phyloP scores from a whole-genome alignment of 2,329 filamentous ascomycete genomes.

The Bisporella sp. region DNA sequence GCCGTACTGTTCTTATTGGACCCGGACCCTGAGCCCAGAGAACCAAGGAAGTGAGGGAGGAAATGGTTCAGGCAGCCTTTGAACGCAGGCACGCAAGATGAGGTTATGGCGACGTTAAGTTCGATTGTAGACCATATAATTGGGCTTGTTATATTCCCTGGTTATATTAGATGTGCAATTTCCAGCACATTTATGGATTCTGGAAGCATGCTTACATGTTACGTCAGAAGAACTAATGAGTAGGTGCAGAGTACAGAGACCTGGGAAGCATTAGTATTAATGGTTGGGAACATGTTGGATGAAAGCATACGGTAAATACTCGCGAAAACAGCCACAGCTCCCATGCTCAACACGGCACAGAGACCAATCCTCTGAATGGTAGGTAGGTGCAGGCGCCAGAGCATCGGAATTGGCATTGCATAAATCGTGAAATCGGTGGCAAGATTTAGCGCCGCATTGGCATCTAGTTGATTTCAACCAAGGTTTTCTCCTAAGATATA shows the following conservation, averaged over 20 bases:
- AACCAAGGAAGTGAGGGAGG: background rate
- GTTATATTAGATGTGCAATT: background rate
- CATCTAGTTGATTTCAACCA: constrained; percentile 15
- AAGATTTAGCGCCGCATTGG: constrained; percentile 40
- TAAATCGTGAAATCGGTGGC: constrained; percentile 39
- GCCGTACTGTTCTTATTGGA: background rate
- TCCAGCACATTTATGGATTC: background rate
- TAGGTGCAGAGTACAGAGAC: background rate
- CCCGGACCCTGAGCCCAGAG: background rate
- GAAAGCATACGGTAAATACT: background rate
- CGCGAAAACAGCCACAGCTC: constrained; percentile 13
- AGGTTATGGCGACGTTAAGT: background rate
- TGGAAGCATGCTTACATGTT: background rate
- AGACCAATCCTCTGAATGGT: constrained; percentile 37
- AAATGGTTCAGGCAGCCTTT: background rate
- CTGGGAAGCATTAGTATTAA: background rate
- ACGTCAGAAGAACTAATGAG: background rate
- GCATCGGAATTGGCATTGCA: constrained; percentile 35
- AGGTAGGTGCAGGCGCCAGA: constrained; percentile 37
- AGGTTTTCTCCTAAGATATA: too few relatives aligned
- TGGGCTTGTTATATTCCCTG: background rate
- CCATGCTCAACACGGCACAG: constrained; percentile 35
- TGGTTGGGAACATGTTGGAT: background rate
- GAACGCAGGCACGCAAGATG: background rate
- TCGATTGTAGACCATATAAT: background rate